Base-by-base conservation (phyloP, 306 rosid genomes). In the Lathyrus aphaca region DNA sequence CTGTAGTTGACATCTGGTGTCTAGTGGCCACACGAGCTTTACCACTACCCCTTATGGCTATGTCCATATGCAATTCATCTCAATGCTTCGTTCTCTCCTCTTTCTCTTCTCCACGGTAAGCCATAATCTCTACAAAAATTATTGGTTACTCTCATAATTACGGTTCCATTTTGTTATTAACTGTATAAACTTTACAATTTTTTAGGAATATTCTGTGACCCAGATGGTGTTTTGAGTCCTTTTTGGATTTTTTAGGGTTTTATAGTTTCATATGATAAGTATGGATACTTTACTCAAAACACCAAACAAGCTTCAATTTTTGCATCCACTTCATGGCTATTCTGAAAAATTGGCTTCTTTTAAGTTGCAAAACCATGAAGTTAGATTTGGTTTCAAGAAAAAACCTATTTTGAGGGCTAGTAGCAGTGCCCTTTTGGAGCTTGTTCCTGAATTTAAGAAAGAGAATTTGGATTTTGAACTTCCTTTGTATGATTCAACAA, bases 201-300 rank as follows among this genome's bases (percentile, higher is more conserved):
- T 69, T 6, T 19, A 44, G 61, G 19, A 17, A 17, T 11, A 40
- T 72, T 25, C 8, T 45, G 54, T 29, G 64, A 71, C 75, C 80
- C 69, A 8, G 69, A 73, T 75, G 84, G 61, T 55, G 43, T 53
- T 61, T 71, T 77, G 63, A 53, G 69, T 55, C 29, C 32, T 51
- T 54, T 76, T 67, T 50, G 15, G 70, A 51, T 71, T 72, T 72
- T 74, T 51, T 67, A 15, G 75, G 44, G 56, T 62, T 66, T 68
- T 73, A 46, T 74, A 29, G 15, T 56, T 13, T 56, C 63, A 56
- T 56, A 56, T 66, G 81, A 38, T 44, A 17, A n/a, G 15, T 48
- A 94, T 94, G 99, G 99, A 87, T 77, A 88, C 99, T 69, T 74
- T 91, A 45, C 96, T 94, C 72, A 94, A 94, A 86, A 94, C 91